Evolutionary conservation across 345 rosid genomes (phyloP), one percentile per base, ranked within the genome.

Genomic region (Salix arbutifolia): DNA sequence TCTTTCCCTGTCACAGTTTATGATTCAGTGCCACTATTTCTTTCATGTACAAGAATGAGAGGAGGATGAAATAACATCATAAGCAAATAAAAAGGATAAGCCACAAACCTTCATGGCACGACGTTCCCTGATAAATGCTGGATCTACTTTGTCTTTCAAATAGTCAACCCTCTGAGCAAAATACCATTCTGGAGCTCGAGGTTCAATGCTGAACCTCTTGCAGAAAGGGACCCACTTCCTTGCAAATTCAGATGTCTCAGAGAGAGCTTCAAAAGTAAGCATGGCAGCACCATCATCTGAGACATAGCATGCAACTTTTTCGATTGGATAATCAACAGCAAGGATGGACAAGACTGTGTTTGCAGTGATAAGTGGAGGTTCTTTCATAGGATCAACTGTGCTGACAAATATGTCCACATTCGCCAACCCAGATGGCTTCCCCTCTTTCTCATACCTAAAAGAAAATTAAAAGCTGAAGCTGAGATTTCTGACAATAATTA

Each of bases 251-350:
- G 98, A 91, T 52, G 98, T 92, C 81, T 94, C 98, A 4, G 97
- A 94, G 10, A 94, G 89, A 66, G 98, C 97, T 87, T 94, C 98
- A 53, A 94, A 92, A 28, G 98, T 92, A 12, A 92, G 97, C 98
- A 94, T 94, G 23, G 98, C 98, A 64, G 98, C 98, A 76, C 98
- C 98, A 69, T 94, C 98, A 79, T 93, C 98, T 74, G 98, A 91
- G 7, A 94, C 97, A 79, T 94, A 94, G 84, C 98, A 94, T 33
- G 97, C 94, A 67, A 92, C 96, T 79, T 88, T 92, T 62, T 92
- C 88, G 11, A 91, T 92, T 1, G 97, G 96, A 88, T 91, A 94
- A 78, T 92, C 97, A 6, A 92, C 98, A 30, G 98, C 89, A 48
- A 94, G 94, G 68, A 94, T 94, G 46, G 98, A 94, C 53, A 94